Evolutionary conservation across 1,284 basidiomycete genomes (phyloP).

Genomic region (Schizophyllum commune): DNA sequence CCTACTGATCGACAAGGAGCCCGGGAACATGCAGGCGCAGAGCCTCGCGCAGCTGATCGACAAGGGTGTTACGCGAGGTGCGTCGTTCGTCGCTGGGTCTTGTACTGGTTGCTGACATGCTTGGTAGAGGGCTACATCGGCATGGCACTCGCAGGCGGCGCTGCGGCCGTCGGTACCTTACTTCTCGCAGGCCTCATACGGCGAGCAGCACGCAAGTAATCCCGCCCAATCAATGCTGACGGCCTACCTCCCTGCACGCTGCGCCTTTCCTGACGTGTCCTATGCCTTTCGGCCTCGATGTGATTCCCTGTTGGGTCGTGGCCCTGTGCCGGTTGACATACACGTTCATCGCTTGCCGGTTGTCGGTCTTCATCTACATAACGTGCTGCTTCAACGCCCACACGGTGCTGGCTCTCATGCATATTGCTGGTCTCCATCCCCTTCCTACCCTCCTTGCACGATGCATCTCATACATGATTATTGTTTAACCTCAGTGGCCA

Average conservation of each 20-base stretch:
- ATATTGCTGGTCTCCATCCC: too few relatives aligned
- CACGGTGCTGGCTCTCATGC: too few relatives aligned
- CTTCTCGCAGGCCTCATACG: slow-evolving; percentile 79
- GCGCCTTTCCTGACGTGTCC: slow-evolving; percentile 2
- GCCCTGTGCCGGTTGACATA: too few relatives aligned
- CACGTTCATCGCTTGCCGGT: too few relatives aligned
- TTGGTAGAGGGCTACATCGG: slow-evolving; percentile 82
- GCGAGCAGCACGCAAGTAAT: slow-evolving; percentile 72
- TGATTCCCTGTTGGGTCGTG: too few relatives aligned
- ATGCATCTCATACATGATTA: too few relatives aligned
- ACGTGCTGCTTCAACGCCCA: too few relatives aligned
- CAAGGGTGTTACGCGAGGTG: slow-evolving; percentile 79
- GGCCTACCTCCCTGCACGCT: slow-evolving; percentile 7
- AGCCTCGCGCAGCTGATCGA: slow-evolving; percentile 85
- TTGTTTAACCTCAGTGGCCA: too few relatives aligned
- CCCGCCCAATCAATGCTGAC: slow-evolving; percentile 11
- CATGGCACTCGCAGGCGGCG: slow-evolving; percentile 90
- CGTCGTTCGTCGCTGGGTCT: slow-evolving; percentile 15
- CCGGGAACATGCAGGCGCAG: slow-evolving; percentile 89
- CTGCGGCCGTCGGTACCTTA: slow-evolving; percentile 80
- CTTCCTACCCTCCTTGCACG: too few relatives aligned
- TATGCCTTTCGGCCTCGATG: too few relatives aligned
- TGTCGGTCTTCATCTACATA: too few relatives aligned
- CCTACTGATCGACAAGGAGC: slow-evolving; percentile 88
- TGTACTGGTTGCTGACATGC: background rate